These are phyloP conservation scores for Boletus reticulatus DNA, from an alignment of 768 basidiomycete genomes.

Conservation along the genomic window DNA sequence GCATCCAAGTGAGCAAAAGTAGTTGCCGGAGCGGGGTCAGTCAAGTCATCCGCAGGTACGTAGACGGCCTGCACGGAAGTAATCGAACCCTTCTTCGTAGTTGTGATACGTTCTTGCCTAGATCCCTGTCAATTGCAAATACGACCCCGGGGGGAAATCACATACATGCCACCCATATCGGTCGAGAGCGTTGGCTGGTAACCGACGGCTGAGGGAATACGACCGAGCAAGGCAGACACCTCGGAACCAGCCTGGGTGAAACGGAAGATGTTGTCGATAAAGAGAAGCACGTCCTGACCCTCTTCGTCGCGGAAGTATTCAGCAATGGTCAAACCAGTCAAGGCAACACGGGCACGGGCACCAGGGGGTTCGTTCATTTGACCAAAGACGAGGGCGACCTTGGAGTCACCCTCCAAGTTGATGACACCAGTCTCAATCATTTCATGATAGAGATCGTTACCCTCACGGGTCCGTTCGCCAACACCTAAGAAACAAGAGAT, in stretches of 20 bases:
- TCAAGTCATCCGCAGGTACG: slow-evolving; percentile 99
- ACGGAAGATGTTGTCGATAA: slow-evolving; percentile 99
- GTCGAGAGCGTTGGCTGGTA: slow-evolving; percentile 99
- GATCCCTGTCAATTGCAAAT: slow-evolving; percentile 5
- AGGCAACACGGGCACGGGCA: slow-evolving; percentile 99
- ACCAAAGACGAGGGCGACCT: slow-evolving; percentile 99
- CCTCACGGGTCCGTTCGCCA: slow-evolving; percentile 99
- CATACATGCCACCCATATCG: slow-evolving; percentile 99
- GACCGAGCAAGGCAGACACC: slow-evolving; percentile 98
- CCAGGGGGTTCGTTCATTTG: slow-evolving; percentile 99
- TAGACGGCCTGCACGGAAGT: slow-evolving; percentile 99
- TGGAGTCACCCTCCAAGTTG: slow-evolving; percentile 99
- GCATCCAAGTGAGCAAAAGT: slow-evolving; percentile 99
- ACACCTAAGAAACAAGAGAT: slow-evolving; percentile 60
- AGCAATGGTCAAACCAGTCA: slow-evolving; percentile 98
- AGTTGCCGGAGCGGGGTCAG: slow-evolving; percentile 98
- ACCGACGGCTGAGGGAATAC: slow-evolving; percentile 99
- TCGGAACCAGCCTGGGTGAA: slow-evolving; percentile 99
- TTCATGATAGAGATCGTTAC: slow-evolving; percentile 98
- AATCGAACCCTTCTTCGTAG: slow-evolving; percentile 99
- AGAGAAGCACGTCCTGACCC: slow-evolving; percentile 99
- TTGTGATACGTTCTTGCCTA: slow-evolving; percentile 99
- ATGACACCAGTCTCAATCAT: slow-evolving; percentile 99
- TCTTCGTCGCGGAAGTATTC: slow-evolving; percentile 99
- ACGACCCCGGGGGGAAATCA: slow-evolving; percentile 8